Evolutionary conservation across 805 yeast genomes (phyloP).

Genomic region (baker's yeast (Saccharomyces cerevisiae)): DNA sequence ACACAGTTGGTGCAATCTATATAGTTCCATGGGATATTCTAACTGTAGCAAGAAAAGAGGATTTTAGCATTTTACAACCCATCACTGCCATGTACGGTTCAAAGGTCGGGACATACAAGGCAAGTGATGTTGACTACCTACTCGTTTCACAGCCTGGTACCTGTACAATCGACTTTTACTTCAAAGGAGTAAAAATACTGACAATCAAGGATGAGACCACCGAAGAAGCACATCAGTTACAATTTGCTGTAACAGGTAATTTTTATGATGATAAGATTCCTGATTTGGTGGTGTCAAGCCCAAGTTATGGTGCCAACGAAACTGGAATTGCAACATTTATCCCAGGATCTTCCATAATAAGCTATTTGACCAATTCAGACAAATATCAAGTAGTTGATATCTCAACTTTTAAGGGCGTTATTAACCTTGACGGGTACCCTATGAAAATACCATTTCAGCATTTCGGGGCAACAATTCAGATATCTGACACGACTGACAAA

Average conservation of each 20-base stretch:
- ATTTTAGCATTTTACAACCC: constrained; percentile 1
- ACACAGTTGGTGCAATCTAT: constrained; percentile 37
- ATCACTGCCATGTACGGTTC: constrained; percentile 35
- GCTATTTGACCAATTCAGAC: constrained; percentile 10
- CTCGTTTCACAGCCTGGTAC: constrained; percentile 47
- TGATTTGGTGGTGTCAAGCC: constrained; percentile 40
- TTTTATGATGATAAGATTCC: constrained; percentile 33
- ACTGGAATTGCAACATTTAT: constrained; percentile 13
- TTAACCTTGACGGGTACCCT: constrained; percentile 2
- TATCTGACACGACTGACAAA: constrained; percentile 3
- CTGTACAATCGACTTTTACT: constrained; percentile 36
- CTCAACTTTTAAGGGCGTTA: neutral
- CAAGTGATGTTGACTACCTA: constrained; percentile 31
- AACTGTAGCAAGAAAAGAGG: constrained; percentile 1
- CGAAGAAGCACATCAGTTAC: constrained; percentile 14
- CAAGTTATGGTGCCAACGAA: constrained; percentile 32
- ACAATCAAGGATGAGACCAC: constrained; percentile 19
- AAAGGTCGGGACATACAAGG: constrained; percentile 25
- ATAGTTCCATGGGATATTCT: constrained; percentile 34
- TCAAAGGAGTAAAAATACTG: constrained; percentile 16
- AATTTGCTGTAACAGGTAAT: constrained; percentile 34
- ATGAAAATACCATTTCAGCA: constrained; percentile 12
- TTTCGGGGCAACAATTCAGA: constrained; percentile 14
- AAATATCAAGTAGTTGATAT: neutral
- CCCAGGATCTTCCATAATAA: constrained; percentile 10